phyloP scores from a whole-genome alignment of 1,284 basidiomycete genomes.

The Apiotrichum laibachii region DNA sequence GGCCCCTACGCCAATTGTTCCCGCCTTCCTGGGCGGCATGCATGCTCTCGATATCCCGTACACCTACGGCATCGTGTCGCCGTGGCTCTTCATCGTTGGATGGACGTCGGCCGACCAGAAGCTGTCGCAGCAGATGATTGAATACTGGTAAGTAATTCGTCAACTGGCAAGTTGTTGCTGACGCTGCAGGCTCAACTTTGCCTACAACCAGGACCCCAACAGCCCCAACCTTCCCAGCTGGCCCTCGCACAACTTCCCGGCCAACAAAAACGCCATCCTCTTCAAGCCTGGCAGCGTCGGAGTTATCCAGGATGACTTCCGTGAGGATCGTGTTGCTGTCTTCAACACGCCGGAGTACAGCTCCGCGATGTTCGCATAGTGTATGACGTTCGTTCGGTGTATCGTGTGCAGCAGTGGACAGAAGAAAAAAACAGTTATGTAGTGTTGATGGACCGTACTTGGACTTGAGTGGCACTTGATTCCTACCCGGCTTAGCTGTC shows the following conservation, averaged over 20 bases:
- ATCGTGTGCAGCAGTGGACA: too few species aligned
- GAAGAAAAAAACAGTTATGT: too few species aligned
- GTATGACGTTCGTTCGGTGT: too few species aligned
- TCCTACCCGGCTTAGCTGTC: too few species aligned
- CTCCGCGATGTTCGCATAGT: too few species aligned
- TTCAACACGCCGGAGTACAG: slow-evolving; percentile 20
- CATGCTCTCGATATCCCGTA: slow-evolving; percentile 36
- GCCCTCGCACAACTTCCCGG: too few species aligned
- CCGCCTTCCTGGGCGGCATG: not conserved
- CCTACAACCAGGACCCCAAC: slow-evolving; percentile 39
- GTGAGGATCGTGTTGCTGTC: slow-evolving; percentile 35
- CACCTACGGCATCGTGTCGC: slow-evolving; percentile 25
- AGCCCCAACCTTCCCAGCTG: not conserved
- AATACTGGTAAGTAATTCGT: slow-evolving; percentile 39
- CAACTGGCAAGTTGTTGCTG: too few species aligned
- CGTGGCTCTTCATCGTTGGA: not conserved
- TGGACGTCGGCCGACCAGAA: not conserved
- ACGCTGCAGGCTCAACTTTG: slow-evolving; percentile 39
- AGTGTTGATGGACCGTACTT: too few species aligned
- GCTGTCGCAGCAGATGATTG: slow-evolving; percentile 22
- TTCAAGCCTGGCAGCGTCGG: slow-evolving; percentile 31
- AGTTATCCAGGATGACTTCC: slow-evolving; percentile 38
- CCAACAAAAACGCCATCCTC: slow-evolving; percentile 28
- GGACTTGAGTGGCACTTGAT: too few species aligned
- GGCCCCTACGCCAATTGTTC: slow-evolving; percentile 7